A percentile compares a stretch with the other conserved stretches of the same genome.
phyloP scores from a whole-genome alignment of 805 yeast species.

The Candida rishiriensis region DNA sequence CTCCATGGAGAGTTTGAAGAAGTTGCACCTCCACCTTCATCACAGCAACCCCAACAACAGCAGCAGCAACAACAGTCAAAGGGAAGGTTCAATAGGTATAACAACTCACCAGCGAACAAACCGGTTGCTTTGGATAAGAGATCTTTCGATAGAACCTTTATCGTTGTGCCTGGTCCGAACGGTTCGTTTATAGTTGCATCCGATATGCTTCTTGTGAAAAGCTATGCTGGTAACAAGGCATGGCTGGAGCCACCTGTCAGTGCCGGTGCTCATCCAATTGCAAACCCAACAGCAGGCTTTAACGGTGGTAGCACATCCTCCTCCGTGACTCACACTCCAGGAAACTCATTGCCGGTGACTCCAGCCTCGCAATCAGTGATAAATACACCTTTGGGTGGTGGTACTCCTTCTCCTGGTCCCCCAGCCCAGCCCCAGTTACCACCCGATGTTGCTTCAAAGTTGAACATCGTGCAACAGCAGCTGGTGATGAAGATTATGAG shows the following conservation, averaged over 20 bases:
- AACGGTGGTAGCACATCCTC: no score
- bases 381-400: no score
- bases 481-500: constrained; percentile 58
- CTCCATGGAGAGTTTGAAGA: constrained; percentile 87
- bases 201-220: constrained; percentile 70
- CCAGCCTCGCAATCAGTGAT: neutral
- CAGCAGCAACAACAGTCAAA: constrained; percentile 3
- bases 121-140: constrained; percentile 47
- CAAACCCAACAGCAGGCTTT: constrained; percentile 8
- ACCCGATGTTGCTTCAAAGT: constrained; percentile 47
- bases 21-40: constrained; percentile 45
- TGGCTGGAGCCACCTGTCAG: constrained; percentile 37
- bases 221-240: constrained; percentile 48
- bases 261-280: no score
- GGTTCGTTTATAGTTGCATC: constrained; percentile 81
- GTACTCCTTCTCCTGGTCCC: neutral
- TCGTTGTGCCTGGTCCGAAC: constrained; percentile 64
- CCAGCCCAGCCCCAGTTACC: constrained; percentile 33
- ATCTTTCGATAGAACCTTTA: constrained; percentile 81
- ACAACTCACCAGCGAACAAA: constrained; percentile 9
- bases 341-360: neutral
- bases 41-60: constrained; percentile 10
- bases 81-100: constrained; percentile 21
- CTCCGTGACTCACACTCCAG: constrained; percentile 16
- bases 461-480: constrained; percentile 55